These are phyloP conservation scores for Melampsora americana DNA, from an alignment of 1,284 basidiomycete genomes.

Conservation along the genomic window DNA sequence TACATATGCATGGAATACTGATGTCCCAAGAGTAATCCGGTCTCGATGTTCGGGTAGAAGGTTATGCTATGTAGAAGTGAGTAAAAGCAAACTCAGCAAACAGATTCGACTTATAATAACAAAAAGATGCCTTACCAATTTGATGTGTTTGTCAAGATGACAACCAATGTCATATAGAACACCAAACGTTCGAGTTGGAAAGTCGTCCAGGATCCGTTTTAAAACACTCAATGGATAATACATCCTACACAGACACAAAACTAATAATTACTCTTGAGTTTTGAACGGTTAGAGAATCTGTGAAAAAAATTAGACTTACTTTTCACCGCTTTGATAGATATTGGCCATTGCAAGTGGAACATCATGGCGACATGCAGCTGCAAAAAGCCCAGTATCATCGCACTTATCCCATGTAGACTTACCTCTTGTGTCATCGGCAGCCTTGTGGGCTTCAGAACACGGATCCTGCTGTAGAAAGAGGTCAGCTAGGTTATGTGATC, in stretches of 20 bases:
- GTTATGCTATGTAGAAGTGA: not conserved
- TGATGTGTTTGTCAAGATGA: slow-evolving; percentile 3
- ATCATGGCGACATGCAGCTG: slow-evolving; percentile 22
- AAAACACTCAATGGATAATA: slow-evolving; percentile 17
- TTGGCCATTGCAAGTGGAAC: not conserved
- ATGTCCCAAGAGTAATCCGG: not conserved
- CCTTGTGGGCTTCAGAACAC: slow-evolving; percentile 19
- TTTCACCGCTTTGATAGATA: not conserved
- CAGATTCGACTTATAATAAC: not conserved
- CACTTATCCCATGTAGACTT: no score
- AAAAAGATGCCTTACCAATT: not conserved
- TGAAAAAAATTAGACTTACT: not conserved
- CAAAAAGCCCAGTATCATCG: no score
- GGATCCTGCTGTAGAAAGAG: not conserved
- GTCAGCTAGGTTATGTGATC: not conserved
- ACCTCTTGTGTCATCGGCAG: slow-evolving; percentile 3
- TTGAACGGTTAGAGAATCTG: no score
- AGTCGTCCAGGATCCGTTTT: not conserved
- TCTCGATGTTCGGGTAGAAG: not conserved
- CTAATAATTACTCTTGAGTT: no score
- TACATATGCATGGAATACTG: no score
- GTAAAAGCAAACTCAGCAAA: not conserved
- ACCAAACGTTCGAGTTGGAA: not conserved
- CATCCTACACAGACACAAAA: slow-evolving; percentile 2
- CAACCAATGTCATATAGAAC: slow-evolving; percentile 21